These are phyloP conservation scores for Aspergillus sclerotialis DNA, from an alignment of 2,329 filamentous ascomycete genomes.

Conservation along the genomic window DNA sequence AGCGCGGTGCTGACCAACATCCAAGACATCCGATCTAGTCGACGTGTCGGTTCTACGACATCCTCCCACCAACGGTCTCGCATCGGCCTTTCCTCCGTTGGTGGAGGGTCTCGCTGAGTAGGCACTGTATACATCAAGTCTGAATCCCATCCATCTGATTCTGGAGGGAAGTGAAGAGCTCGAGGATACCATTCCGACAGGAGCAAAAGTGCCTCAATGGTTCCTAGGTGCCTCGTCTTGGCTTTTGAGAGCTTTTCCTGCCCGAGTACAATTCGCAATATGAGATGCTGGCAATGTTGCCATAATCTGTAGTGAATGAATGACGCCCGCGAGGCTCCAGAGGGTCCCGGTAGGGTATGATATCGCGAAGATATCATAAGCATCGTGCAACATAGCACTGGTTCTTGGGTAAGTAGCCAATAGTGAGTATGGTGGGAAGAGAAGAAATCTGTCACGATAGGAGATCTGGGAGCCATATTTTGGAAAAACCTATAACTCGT, in stretches of 20 bases:
- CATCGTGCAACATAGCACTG: conserved; percentile 46
- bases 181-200: conserved; percentile 50
- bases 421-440: conserved; percentile 40
- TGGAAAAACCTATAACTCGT: conserved; percentile 33
- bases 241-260: conserved; percentile 45
- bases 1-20: conserved; percentile 48
- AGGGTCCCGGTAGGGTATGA: conserved; percentile 30
- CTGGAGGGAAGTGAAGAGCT: conserved; percentile 45
- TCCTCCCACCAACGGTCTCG: conserved; percentile 43
- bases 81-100: conserved; percentile 20
- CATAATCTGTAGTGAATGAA: conserved; percentile 47
- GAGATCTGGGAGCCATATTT: conserved; percentile 42
- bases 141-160: conserved; percentile 48
- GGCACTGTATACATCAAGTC: conserved; percentile 39
- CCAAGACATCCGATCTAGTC: conserved; percentile 52
- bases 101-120: conserved; percentile 31
- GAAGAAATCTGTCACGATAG: conserved; percentile 43
- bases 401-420: conserved; percentile 43
- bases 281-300: conserved; percentile 46
- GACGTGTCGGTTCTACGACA: conserved; percentile 45
- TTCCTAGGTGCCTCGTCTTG: conserved; percentile 42
- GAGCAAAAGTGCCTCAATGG: conserved; percentile 46
- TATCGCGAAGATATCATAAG: conserved; percentile 48
- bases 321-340: conserved; percentile 38
- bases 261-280: conserved; percentile 46